Percentiles rank a stretch among this genome's conserved stretches.
Evolutionary conservation across 257 asterid genomes (phyloP).

Genomic region (Petunia axillaris): DNA sequence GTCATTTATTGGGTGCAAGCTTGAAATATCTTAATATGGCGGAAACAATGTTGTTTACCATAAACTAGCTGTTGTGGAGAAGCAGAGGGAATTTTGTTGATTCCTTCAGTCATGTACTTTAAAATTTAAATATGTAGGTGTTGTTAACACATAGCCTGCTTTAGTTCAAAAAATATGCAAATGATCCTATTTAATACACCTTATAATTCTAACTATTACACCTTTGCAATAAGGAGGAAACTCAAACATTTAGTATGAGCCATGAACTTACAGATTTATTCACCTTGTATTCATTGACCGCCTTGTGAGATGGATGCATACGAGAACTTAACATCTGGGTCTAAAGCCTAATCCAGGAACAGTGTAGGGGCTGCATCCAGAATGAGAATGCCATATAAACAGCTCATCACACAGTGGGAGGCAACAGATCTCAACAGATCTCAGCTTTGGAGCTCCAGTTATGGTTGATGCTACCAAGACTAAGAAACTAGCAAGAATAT

Average conservation of each 20-base stretch:
- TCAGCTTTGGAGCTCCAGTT: constrained; percentile 44
- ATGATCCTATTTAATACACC: background rate
- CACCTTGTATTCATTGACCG: constrained; percentile 40
- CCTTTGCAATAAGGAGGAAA: background rate
- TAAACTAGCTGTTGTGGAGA: too few relatives aligned
- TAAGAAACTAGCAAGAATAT: too few relatives aligned
- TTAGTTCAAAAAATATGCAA: too few relatives aligned
- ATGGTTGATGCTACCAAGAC: too few relatives aligned
- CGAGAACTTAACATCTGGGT: constrained; percentile 38
- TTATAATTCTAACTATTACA: background rate
- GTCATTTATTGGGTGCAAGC: background rate
- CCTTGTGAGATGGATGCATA: constrained; percentile 41
- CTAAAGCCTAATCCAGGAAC: constrained; percentile 38
- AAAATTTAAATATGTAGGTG: background rate
- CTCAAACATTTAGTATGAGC: background rate
- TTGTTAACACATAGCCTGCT: background rate
- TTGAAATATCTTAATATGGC: background rate
- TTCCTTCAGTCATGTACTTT: too few relatives aligned
- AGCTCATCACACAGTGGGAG: background rate
- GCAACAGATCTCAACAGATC: constrained; percentile 39
- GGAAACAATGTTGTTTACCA: too few relatives aligned
- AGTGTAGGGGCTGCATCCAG: constrained; percentile 45
- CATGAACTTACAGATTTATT: constrained; percentile 38
- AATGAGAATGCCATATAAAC: constrained; percentile 19
- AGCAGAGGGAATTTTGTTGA: too few relatives aligned